Evolutionary conservation across 1,284 basidiomycete species (phyloP), one percentile per base, ranked within the genome.

Genomic region (Leucoagaricus sp.): DNA sequence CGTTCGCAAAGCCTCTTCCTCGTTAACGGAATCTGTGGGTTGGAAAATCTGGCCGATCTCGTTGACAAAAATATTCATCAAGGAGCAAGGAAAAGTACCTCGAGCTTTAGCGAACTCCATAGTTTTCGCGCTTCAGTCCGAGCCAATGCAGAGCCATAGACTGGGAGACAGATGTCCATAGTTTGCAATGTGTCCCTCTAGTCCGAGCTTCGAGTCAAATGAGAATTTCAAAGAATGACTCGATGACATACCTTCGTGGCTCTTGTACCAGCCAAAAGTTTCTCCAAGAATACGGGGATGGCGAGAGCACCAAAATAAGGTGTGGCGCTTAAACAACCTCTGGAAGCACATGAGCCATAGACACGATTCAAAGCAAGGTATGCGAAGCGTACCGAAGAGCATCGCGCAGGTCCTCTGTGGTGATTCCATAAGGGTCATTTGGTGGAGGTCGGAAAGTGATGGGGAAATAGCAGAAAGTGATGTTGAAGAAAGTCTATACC

Each of bases 391-490:
- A 90, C 91, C 87, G 79, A 15, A 99, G 79, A 1, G 89, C 80
- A 36, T 74, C 64, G 65, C 91, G 91, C 33, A 99, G 81, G 67
- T 98, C 92, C 42, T 96, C 93, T 0, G 92, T 81, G 1, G 88
- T 92, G 61, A 99, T 97, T 6, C 92, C 91, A 70, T 96, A 96
- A 3, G 95, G 94, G 67, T 98, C 96, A 64, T 96, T 91, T 0
- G 94, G 91, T 5, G 96, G 94, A 10, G 96, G 94, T 52, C 91
- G 85, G 77, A 98, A 99, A 0, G 94, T 94, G 63, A 99, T 99
- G 1, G 97, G 97, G 73, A 98, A 99, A 73, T 99, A 99, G 73
- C 97, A 99, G 72, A 96, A 99, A 0, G 90, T 92, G 66, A 98
- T 87, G 67, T 99, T 94, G 75, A 97, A 99, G 58, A 99, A 78